Evolutionary conservation across 2,329 filamentous ascomycete genomes (phyloP).

Genomic region (Ophiocordyceps polyrhachis-furcata): DNA sequence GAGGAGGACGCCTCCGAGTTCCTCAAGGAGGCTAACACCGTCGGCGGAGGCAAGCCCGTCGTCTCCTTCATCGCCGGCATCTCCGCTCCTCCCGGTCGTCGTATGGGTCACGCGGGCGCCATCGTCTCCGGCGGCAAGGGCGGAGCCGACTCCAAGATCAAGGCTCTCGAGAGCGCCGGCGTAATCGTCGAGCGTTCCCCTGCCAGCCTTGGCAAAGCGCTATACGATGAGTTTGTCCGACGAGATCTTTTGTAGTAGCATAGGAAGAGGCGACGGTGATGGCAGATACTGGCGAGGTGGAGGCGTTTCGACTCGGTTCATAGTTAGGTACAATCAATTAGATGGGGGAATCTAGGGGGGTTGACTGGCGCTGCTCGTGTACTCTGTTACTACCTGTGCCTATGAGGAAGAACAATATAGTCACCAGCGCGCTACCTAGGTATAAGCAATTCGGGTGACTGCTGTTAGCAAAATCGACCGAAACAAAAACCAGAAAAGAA

Average conservation of each 20-base stretch:
- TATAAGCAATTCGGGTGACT: neutral
- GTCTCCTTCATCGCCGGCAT: conserved; percentile 98
- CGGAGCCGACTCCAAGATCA: conserved; percentile 95
- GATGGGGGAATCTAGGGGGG: neutral
- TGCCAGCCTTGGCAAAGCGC: conserved; percentile 75
- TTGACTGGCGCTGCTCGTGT: neutral
- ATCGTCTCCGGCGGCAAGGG: conserved; percentile 97
- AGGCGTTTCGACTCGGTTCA: neutral
- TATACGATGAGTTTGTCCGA: conserved; percentile 92
- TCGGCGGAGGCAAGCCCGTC: conserved; percentile 73
- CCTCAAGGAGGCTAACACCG: conserved; percentile 76
- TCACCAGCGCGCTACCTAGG: neutral
- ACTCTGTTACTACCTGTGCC: neutral
- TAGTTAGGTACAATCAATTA: conserved; percentile 7
- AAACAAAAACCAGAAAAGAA: neutral
- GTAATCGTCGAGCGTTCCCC: conserved; percentile 94
- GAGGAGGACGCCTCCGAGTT: conserved; percentile 98
- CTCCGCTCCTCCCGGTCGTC: conserved; percentile 82
- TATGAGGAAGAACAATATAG: neutral
- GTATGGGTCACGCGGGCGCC: conserved; percentile 97
- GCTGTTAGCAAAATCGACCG: neutral
- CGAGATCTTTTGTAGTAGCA: conserved; percentile 67
- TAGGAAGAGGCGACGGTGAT: neutral
- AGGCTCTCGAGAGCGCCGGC: conserved; percentile 78
- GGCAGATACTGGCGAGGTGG: neutral